Base-by-base conservation (phyloP, 139 green algal genomes). In the Auxenochlorella protothecoides region DNA sequence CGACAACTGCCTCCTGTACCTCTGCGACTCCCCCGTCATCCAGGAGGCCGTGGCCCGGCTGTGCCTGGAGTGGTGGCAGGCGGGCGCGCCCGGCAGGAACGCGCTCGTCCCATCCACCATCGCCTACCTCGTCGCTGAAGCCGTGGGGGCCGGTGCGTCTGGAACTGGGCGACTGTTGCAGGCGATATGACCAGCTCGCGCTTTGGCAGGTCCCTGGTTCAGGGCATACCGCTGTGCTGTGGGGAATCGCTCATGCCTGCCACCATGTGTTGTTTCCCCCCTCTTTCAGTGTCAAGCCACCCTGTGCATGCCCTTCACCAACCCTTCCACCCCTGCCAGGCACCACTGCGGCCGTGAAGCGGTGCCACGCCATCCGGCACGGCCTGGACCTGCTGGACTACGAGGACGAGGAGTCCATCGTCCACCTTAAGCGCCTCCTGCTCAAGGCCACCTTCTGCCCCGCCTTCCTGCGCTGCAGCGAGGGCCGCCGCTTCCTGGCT, bases 401-500 rank as follows among this genome's bases (percentile, higher is more conserved):
- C 72, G 86, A 91, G 0, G 85, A 93, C 73, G 72, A 71, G 4
- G 27, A 44, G 27, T 83, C 76, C 53, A 90, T 89, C 65, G 70
- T 4, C n/a, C 80, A 87, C 78, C 71, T 89, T 12, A 86, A 88
- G 79, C 66, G 74, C 15, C 78, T 94, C 66, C 77, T 96, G 76
- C 76, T 94, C 65, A 75, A 82, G 9, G 78, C 84, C 10, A 78
- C 85, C 52, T 87, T 91, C 64, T 66, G 74, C 16, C 87, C 90
- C 0, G 56, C 79, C 8, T 96, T 94, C 79, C 75, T 96, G 16
- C 68, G 76, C 2, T 61, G 74, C 9, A 44, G 73, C 5, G 87
- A 94, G n/a, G 90, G 90, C 27, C 81, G 87, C 53, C 80, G 83
- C 66, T 92, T 94, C 75, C 55, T 96, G 8, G 76, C 85, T 8